Base-by-base conservation (phyloP, 2,329 filamentous ascomycete genomes). In the Thermothelomyces thermophilus region DNA sequence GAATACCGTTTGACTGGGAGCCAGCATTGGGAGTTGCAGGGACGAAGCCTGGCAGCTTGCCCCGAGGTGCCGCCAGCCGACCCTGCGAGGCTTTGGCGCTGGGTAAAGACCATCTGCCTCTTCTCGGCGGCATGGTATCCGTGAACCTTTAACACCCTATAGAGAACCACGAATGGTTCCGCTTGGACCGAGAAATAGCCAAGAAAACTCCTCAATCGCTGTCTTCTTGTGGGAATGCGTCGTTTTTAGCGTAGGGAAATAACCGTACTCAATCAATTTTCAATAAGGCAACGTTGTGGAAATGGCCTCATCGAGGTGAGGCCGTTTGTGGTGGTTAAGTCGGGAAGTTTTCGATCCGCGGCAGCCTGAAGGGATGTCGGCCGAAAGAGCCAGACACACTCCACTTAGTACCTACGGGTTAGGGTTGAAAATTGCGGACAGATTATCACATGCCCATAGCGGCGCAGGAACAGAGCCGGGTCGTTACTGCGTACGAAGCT, bases 91-190 rank as follows among this genome's bases (percentile, higher is more conserved):
- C 39, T 24, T 57, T 62, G 37, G 49, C 41, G n/a, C 53, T 55
- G 10, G 44, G 26, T 16, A 47, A 40, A 41, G 54, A 22, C 58
- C 59, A 48, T 58, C 62, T 54, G 51, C 60, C 31, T 50, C 51
- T 50, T 48, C 60, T 41, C 53, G 52, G 41, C 16, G 55, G 45
- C 55, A 57, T 57, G 20, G 37, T 45, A 19, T 41, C 14, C 14
- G 30, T 22, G 34, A n/a, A 13, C 6, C n/a, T 9, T 14, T 42
- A 43, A 19, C 26, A 31, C 28, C 28, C n/a, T n/a, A n/a, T n/a
- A n/a, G n/a, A n/a, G n/a, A n/a, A n/a, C n/a, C n/a, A n/a, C n/a
- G n/a, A n/a, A n/a, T n/a, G n/a, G n/a, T n/a, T n/a, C n/a, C n/a
- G n/a, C n/a, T n/a, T n/a, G n/a, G n/a, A n/a, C n/a, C n/a, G n/a